These are phyloP conservation scores for Neurospora hispaniola DNA, from an alignment of 495 filamentous ascomycete genomes.

Conservation along the genomic window DNA sequence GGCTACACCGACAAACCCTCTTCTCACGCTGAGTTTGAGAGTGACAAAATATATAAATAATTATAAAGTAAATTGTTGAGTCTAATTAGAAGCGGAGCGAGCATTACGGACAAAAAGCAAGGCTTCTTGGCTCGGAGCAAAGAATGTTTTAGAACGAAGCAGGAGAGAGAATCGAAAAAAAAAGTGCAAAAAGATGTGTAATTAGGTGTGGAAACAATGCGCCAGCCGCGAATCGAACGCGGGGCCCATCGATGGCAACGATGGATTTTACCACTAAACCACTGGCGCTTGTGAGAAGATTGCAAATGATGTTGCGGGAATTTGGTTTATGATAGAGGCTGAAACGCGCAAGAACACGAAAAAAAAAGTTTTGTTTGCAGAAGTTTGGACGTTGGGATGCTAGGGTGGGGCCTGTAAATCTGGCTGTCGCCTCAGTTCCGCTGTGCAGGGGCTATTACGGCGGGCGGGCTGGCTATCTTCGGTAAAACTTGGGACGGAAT, in stretches of 20 bases:
- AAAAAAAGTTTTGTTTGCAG: background rate
- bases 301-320: too few relatives aligned
- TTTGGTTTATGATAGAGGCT: too few relatives aligned
- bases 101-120: background rate
- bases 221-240: slow-evolving; percentile 41
- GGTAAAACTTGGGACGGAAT: background rate
- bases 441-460: background rate
- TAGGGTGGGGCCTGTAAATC: background rate
- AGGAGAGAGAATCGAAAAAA: background rate
- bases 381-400: background rate
- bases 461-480: background rate
- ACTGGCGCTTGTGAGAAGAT: slow-evolving; percentile 13
- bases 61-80: background rate
- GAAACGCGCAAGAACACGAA: too few relatives aligned
- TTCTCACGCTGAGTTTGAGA: background rate
- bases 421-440: background rate
- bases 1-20: background rate
- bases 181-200: background rate
- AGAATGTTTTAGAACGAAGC: background rate
- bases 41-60: background rate
- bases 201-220: slow-evolving; percentile 10
- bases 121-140: background rate
- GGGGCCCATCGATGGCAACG: slow-evolving; percentile 44
- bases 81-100: background rate
- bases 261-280: slow-evolving; percentile 46